These are phyloP conservation scores for Globisporangium cystogenes DNA, from an alignment of 352 stramenopile genomes.

Conservation along the genomic window DNA sequence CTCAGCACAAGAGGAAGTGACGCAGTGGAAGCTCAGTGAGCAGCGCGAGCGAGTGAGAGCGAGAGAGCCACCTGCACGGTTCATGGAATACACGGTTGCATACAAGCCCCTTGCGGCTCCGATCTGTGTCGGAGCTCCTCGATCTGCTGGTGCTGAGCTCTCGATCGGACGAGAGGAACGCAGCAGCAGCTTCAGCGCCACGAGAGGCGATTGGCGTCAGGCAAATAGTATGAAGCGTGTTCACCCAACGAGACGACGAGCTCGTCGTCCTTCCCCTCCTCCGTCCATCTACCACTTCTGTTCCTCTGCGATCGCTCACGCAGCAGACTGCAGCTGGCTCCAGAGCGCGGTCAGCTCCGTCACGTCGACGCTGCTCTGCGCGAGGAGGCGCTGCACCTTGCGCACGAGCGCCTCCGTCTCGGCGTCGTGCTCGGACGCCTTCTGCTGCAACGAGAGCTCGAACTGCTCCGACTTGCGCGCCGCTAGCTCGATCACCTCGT, in stretches of 20 bases:
- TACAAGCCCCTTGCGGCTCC: no score
- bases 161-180: no score
- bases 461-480: slow-evolving; percentile 91
- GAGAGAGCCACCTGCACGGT: no score
- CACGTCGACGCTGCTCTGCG: slow-evolving; percentile 8
- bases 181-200: no score
- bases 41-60: no score
- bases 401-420: slow-evolving; percentile 18
- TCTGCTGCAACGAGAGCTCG: slow-evolving; percentile 58
- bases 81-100: no score
- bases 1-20: not conserved
- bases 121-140: no score
- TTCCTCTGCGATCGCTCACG: not conserved
- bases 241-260: no score
- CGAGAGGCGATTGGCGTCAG: no score
- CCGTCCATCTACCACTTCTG: not conserved
- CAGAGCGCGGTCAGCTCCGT: slow-evolving; percentile 18
- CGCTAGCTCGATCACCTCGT: slow-evolving; percentile 92
- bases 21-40: no score
- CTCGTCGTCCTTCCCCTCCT: not conserved
- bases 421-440: slow-evolving; percentile 24
- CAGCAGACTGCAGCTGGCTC: slow-evolving; percentile 7
- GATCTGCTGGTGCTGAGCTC: no score
- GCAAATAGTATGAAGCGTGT: no score
- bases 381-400: slow-evolving; percentile 18